Base-by-base conservation (phyloP, 352 stramenopile genomes). In the Phytopythium oedochilum region DNA sequence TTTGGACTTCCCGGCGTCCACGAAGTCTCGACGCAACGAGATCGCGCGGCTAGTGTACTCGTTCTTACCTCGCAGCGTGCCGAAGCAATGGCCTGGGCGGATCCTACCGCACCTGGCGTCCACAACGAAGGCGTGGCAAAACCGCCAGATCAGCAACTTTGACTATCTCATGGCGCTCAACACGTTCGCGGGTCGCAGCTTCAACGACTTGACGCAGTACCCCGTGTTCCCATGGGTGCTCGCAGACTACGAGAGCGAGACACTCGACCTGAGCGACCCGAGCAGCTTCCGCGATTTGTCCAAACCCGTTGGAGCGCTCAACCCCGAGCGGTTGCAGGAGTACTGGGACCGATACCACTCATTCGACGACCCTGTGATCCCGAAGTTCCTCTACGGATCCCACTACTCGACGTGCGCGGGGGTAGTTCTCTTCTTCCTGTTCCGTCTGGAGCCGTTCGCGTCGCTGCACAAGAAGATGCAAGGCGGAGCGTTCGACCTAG, bases 401-500 rank as follows among this genome's bases (percentile, higher is more conserved):
- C 97, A 99, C 63, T 99, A 99, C 73, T 99, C 93, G 22, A 99
- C 97, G 7, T 92, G 80, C 46, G 85, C 83, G 15, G 97, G 97
- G 36, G 96, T 99, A 31, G 97, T 99, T 45, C 67, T 99, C 22
- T 98, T 99, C 64, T 99, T 98, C 64, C 83, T 99, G 15, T 86
- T 99, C 48, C 84, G 98, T 38, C 62, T 99, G n/a, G 92, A 99
- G 72, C 98, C 98, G 4, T 99, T 98, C 71, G 93, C 96, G n/a
- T 78, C 84, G 17, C 78, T 99, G 1, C 96, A 99, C 72, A 73
- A 94, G 23, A 89, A 98, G 42, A 96, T 99, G 61, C 97, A 99
- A 78, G 83, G 92, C 46, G 95, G 96, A 3, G 76, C 89, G 29
- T 99, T 99, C 63, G 97, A 99, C 87, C 83, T 99, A 0, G 83